These are phyloP conservation scores for Diaporthe destruens DNA, from an alignment of 2,329 filamentous ascomycete genomes.

Conservation along the genomic window DNA sequence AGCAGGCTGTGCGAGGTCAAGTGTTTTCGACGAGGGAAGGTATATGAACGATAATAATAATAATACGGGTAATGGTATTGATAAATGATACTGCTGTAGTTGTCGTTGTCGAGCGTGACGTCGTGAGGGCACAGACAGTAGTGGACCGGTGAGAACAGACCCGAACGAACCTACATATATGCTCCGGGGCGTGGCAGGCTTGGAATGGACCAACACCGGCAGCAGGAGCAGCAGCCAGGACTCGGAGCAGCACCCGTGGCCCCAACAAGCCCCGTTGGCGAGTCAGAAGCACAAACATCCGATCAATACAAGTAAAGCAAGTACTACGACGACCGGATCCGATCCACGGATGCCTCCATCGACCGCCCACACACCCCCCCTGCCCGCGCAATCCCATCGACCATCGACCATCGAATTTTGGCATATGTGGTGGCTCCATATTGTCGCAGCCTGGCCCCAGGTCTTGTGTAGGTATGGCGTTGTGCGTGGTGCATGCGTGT, in stretches of 20 bases:
- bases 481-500: background rate
- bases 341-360: background rate
- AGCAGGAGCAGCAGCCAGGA: background rate
- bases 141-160: constrained; percentile 24
- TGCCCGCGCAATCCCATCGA: background rate
- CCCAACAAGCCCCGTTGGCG: background rate
- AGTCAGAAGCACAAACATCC: constrained; percentile 31
- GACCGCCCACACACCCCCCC: background rate
- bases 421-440: constrained; percentile 10
- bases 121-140: background rate
- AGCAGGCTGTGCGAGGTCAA: background rate
- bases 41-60: background rate
- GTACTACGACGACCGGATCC: background rate
- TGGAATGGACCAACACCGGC: background rate
- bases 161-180: constrained; percentile 20
- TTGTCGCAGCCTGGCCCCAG: constrained; percentile 15
- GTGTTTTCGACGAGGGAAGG: background rate
- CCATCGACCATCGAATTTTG: constrained; percentile 20
- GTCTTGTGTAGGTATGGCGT: constrained; percentile 3
- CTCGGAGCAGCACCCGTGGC: no score
- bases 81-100: background rate
- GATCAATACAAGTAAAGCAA: background rate
- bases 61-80: background rate
- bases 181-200: constrained; percentile 15
- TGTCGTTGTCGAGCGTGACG: constrained; percentile 17